Evolutionary conservation across 2,329 filamentous ascomycete species (phyloP).

Genomic region (Domatiomyces catenatus): DNA sequence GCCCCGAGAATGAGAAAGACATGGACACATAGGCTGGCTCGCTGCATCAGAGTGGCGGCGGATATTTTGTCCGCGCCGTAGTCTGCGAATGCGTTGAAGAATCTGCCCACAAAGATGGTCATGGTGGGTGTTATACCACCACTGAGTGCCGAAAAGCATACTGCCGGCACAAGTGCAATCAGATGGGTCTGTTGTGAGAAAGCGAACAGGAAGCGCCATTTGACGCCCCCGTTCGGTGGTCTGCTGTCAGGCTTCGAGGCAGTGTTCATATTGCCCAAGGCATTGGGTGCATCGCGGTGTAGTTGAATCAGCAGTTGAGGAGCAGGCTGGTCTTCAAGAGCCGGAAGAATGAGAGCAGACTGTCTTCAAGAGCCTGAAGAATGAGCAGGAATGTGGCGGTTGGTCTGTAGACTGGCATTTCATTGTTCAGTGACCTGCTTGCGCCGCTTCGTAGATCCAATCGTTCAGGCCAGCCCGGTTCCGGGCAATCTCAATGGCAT

Average conservation of each 20-base stretch:
- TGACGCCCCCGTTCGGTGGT: not conserved
- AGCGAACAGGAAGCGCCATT: constrained; percentile 48
- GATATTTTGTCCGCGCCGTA: constrained; percentile 44
- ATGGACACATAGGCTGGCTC: constrained; percentile 45
- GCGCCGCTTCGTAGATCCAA: constrained; percentile 82
- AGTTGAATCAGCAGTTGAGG: not conserved
- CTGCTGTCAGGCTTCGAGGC: not conserved
- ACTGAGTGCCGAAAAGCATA: constrained; percentile 41
- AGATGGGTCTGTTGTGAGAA: constrained; percentile 54
- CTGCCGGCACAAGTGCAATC: constrained; percentile 37
- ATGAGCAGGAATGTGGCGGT: not conserved
- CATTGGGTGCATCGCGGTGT: not conserved
- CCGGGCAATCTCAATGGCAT: constrained; percentile 59
- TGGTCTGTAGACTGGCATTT: not conserved
- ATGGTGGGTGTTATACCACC: constrained; percentile 50
- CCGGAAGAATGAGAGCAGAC: no score
- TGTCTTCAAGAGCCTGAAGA: no score
- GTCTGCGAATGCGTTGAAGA: constrained; percentile 56
- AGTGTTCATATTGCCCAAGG: not conserved
- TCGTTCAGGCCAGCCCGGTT: constrained; percentile 86
- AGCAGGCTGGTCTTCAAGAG: not conserved
- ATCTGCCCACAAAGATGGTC: constrained; percentile 55
- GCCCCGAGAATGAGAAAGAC: constrained; percentile 49
- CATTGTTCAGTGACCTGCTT: constrained; percentile 30
- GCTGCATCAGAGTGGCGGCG: constrained; percentile 36